Conservation (phyloP, 1,284 basidiomycete species). For the Marasmius fiardii region DNA sequence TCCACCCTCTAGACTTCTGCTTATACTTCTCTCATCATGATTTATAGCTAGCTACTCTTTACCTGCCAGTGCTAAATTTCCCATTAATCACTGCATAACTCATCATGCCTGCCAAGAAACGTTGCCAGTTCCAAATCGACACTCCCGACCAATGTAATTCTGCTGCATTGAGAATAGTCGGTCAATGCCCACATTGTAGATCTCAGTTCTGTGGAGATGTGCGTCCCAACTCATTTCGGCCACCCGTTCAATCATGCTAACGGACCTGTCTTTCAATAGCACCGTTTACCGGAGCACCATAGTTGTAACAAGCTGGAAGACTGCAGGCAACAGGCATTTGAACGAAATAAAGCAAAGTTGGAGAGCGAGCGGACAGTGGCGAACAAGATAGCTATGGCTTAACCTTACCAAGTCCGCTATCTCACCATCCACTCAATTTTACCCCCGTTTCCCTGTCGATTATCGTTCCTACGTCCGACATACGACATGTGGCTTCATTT, state of each 20-base stretch:
- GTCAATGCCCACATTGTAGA: constrained; percentile 77
- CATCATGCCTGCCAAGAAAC: constrained; percentile 78
- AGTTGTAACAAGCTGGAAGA: constrained; percentile 74
- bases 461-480: not conserved
- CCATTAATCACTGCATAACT: no score
- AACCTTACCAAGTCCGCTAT: constrained; percentile 22
- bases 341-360: constrained; percentile 80
- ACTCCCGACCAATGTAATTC: constrained; percentile 67
- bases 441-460: not conserved
- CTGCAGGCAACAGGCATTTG: constrained; percentile 81
- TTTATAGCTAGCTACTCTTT: not conserved
- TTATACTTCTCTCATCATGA: not conserved
- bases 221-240: constrained; percentile 30
- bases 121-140: constrained; percentile 71
- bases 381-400: constrained; percentile 79
- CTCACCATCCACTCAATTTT: not conserved
- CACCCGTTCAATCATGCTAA: not conserved
- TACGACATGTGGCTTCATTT: not conserved
- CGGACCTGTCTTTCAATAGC: constrained; percentile 38
- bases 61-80: constrained; percentile 6
- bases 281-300: constrained; percentile 82
- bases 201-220: constrained; percentile 75
- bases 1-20: not conserved
- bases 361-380: constrained; percentile 85
- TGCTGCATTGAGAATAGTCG: constrained; percentile 77